Conservation (phyloP, 1,284 basidiomycete genomes). For the Pascua sp. region DNA sequence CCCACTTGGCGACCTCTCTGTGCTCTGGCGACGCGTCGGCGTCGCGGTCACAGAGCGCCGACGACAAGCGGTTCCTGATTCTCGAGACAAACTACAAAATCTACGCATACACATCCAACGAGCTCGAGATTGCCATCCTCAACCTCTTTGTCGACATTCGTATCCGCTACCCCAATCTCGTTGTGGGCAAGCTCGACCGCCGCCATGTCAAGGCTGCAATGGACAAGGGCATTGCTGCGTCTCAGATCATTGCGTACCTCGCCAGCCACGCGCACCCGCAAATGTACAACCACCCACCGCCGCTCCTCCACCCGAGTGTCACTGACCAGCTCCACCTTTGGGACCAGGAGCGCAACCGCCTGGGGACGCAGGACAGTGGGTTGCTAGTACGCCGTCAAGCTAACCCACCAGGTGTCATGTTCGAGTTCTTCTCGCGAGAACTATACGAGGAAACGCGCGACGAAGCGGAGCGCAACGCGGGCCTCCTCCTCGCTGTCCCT, state of each 20-base stretch:
- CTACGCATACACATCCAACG: slow-evolving; percentile 97
- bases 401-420: slow-evolving; percentile 30
- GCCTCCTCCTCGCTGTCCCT: slow-evolving; percentile 24
- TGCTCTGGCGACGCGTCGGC: slow-evolving; percentile 61
- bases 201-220: slow-evolving; percentile 93
- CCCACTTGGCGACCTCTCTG: slow-evolving; percentile 90
- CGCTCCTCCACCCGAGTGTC: slow-evolving; percentile 57
- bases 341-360: slow-evolving; percentile 92
- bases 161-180: slow-evolving; percentile 92
- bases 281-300: slow-evolving; percentile 77
- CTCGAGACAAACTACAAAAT: slow-evolving; percentile 98
- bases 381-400: not conserved
- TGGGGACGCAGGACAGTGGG: slow-evolving; percentile 79
- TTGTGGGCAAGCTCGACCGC: slow-evolving; percentile 89
- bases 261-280: slow-evolving; percentile 94
- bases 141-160: slow-evolving; percentile 91
- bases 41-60: slow-evolving; percentile 51
- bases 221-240: slow-evolving; percentile 90
- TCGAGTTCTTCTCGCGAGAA: slow-evolving; percentile 45
- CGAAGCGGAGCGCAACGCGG: slow-evolving; percentile 37
- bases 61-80: slow-evolving; percentile 82
- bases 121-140: slow-evolving; percentile 91
- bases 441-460: slow-evolving; percentile 40
- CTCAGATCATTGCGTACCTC: slow-evolving; percentile 95
- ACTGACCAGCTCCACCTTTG: slow-evolving; percentile 97